Conservation (phyloP, 1,139 yeast genomes). For the Spencermartinsiella ligniputridi region DNA sequence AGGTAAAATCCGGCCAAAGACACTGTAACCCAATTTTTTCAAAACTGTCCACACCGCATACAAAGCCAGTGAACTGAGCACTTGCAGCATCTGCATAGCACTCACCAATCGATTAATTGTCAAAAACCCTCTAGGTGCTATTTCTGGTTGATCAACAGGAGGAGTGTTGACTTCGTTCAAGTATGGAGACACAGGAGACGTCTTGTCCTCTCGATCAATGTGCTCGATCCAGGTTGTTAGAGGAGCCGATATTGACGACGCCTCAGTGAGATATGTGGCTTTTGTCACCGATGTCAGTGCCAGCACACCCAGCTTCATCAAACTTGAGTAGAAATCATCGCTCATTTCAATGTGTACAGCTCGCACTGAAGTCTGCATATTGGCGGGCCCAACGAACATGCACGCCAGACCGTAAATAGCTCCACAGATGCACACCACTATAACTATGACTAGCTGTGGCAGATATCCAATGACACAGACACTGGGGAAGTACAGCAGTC, state of each 20-base stretch:
- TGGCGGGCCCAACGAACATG: constrained; percentile 48
- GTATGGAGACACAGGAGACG: constrained; percentile 13
- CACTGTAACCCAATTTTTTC: not conserved
- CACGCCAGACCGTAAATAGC: constrained; percentile 52
- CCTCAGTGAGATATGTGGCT: constrained; percentile 60
- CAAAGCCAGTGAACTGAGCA: constrained; percentile 11
- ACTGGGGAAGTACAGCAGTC: constrained; percentile 47
- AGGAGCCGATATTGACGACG: constrained; percentile 46
- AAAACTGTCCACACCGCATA: constrained; percentile 9
- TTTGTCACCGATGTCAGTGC: constrained; percentile 64
- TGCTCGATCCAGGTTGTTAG: constrained; percentile 57
- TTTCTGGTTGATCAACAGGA: constrained; percentile 5
- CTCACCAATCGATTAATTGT: constrained; percentile 16
- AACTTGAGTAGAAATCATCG: constrained; percentile 64
- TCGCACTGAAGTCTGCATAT: constrained; percentile 34
- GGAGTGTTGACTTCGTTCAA: constrained; percentile 17
- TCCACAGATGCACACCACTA: constrained; percentile 47
- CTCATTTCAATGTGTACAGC: constrained; percentile 36
- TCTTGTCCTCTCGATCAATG: constrained; percentile 6
- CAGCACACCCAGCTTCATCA: constrained; percentile 56
- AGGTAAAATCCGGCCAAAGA: constrained; percentile 6
- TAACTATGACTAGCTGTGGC: constrained; percentile 56
- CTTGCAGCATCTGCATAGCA: constrained; percentile 20
- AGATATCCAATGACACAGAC: constrained; percentile 52
- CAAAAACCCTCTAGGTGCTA: constrained; percentile 6